Conservation (phyloP, 2,329 filamentous ascomycete species). For the Drechslera avenae region DNA sequence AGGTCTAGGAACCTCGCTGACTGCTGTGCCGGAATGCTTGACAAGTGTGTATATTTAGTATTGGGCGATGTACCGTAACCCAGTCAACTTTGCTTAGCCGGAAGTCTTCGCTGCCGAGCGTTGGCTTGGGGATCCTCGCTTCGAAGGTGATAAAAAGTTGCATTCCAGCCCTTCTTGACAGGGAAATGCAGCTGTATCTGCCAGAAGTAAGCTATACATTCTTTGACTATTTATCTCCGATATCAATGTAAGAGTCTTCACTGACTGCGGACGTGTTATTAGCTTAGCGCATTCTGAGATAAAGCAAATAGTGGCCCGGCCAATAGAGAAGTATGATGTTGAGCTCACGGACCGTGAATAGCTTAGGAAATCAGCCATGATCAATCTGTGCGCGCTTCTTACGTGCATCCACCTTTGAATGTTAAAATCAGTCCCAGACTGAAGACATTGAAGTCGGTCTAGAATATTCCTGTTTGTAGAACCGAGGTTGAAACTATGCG, state of each 20-base stretch:
- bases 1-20: no score
- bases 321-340: slow-evolving; percentile 2
- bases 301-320: slow-evolving; percentile 4
- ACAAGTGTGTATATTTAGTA: slow-evolving; percentile 5
- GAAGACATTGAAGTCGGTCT: no score
- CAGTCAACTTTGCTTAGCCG: slow-evolving; percentile 3
- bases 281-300: slow-evolving; percentile 3
- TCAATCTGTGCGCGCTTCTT: slow-evolving; percentile 6
- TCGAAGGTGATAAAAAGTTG: background rate
- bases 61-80: slow-evolving; percentile 11
- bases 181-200: background rate
- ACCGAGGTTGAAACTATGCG: no score
- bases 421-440: no score
- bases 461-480: no score
- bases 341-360: slow-evolving; percentile 4
- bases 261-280: no score
- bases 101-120: slow-evolving; percentile 1
- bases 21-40: no score
- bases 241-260: no score
- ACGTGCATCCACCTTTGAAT: slow-evolving; percentile 4
- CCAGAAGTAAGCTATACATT: no score
- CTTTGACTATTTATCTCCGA: no score
- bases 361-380: background rate
- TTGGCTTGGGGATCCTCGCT: slow-evolving; percentile 1
- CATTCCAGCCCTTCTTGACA: slow-evolving; percentile 4